phyloP scores from a whole-genome alignment of 805 yeast genomes.

The Yarrowia keelungensis region DNA sequence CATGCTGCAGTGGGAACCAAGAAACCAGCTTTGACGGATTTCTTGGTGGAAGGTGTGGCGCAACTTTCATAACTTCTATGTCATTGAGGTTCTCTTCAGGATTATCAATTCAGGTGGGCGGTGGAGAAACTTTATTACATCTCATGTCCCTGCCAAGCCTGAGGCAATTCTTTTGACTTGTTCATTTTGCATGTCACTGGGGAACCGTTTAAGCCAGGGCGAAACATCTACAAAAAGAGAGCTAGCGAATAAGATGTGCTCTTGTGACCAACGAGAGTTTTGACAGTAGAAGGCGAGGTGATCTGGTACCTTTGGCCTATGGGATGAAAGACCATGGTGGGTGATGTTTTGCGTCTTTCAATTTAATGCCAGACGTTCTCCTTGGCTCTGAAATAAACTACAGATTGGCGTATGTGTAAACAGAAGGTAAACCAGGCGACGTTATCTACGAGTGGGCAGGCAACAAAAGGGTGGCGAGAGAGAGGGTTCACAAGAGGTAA shows the following conservation, averaged over 20 bases:
- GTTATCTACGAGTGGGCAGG: slow-evolving; percentile 21
- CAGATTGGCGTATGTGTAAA: slow-evolving; percentile 29
- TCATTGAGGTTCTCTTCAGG: neutral
- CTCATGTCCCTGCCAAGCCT: slow-evolving; percentile 37
- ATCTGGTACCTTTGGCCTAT: no score
- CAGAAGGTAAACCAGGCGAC: slow-evolving; percentile 21
- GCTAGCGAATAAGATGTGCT: slow-evolving; percentile 13
- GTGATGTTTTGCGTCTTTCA: no score
- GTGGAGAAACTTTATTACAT: slow-evolving; percentile 25
- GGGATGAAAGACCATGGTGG: no score
- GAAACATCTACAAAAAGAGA: neutral
- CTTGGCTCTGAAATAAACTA: slow-evolving; percentile 15
- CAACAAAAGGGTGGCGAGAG: slow-evolving; percentile 20
- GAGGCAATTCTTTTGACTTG: slow-evolving; percentile 29
- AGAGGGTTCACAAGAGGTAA: slow-evolving; percentile 7
- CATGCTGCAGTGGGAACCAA: no score
- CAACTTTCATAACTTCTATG: neutral
- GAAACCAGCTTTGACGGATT: no score
- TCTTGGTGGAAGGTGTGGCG: neutral
- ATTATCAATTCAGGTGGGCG: slow-evolving; percentile 34
- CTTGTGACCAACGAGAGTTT: neutral
- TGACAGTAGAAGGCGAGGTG: neutral
- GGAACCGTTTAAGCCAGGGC: slow-evolving; percentile 10
- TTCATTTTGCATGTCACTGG: slow-evolving; percentile 11
- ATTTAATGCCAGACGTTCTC: neutral